Base-by-base conservation (phyloP, 2,329 filamentous ascomycete genomes). In the Aspergillus calidoustus region DNA sequence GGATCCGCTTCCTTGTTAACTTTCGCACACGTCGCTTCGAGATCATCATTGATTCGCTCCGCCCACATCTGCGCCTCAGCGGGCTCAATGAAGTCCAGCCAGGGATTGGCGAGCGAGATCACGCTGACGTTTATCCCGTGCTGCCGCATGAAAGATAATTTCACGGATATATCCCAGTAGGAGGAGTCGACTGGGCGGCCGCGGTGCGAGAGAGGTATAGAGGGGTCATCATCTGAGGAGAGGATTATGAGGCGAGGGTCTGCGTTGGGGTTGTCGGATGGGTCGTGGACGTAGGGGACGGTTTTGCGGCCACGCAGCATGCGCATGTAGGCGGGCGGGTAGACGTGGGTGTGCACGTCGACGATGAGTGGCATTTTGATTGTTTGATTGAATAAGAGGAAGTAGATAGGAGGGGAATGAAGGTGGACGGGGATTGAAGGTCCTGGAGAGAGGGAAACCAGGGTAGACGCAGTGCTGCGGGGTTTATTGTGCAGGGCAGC, bases 101-200 rank as follows among this genome's bases (percentile, higher is more conserved):
- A 97, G 0, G 93, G 93, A 72, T 97, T 97, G 15, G 93, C 93
- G 23, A 97, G 87, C 0, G 91, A 95, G 65, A 97, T 87, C 54
- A 97, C 91, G 1, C 91, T 95, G 66, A 90, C 87, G 76, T 90
- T 86, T 74, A 97, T 97, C 57, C 81, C 81, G 78, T 97, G 93
- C 17, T 83, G 86, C 74, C 92, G 84, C 93, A 97, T 97, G 79
- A 97, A 97, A 53, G 87, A 83, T 15, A 97, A 83, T 73, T 97
- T 97, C 69, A 91, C 84, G 17, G 82, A 79, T 61, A 96, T 88
- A 49, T 92, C 91, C 64, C 89, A 91, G 82, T 94, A 97, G 70
- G 93, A 91, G 0, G 87, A 82, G 23, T 92, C 94, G 48, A 97
- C 87, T 3, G 93, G 93, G 3, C 93, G 88, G 43, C 93, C 93